Conservation (phyloP, 106 monocot genomes). For the Dendrobium nobile region DNA sequence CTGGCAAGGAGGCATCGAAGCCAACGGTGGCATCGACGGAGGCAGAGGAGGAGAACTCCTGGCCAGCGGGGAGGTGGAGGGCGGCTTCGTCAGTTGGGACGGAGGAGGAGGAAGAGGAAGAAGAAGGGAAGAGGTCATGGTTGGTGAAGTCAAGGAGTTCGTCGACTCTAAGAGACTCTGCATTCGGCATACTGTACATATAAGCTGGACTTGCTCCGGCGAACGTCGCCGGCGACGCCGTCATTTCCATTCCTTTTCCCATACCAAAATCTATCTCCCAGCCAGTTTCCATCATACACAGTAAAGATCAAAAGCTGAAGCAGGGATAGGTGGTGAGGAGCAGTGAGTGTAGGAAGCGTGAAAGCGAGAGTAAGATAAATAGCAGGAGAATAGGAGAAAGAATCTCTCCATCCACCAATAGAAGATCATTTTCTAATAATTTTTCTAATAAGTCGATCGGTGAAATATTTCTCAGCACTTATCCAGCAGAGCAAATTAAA, state of each 20-base stretch:
- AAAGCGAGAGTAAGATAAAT: conserved; percentile 4
- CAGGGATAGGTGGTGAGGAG: neutral
- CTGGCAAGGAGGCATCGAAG: conserved; percentile 27
- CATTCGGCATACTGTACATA: conserved; percentile 36
- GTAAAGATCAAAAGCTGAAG: neutral
- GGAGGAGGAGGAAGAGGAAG: conserved; percentile 1
- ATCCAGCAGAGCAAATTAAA: too few species aligned
- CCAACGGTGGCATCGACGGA: neutral
- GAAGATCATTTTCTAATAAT: too few species aligned
- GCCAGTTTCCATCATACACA: conserved; percentile 26
- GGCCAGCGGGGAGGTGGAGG: neutral
- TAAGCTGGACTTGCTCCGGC: conserved; percentile 10
- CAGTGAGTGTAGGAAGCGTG: neutral
- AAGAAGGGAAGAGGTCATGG: conserved; percentile 30
- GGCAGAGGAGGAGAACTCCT: neutral
- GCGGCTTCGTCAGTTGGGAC: neutral
- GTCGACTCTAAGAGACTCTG: conserved; percentile 48
- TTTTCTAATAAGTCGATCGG: too few species aligned
- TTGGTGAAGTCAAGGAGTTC: conserved; percentile 75
- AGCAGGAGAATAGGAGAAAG: neutral
- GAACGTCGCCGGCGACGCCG: neutral
- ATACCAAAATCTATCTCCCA: conserved; percentile 39
- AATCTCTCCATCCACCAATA: neutral
- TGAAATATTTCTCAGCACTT: too few species aligned
- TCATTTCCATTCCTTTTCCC: neutral